Percentiles rank a stretch among this genome's conserved stretches.
Conservation (phyloP, 805 yeast species). For the Brettanomyces custersianus region DNA sequence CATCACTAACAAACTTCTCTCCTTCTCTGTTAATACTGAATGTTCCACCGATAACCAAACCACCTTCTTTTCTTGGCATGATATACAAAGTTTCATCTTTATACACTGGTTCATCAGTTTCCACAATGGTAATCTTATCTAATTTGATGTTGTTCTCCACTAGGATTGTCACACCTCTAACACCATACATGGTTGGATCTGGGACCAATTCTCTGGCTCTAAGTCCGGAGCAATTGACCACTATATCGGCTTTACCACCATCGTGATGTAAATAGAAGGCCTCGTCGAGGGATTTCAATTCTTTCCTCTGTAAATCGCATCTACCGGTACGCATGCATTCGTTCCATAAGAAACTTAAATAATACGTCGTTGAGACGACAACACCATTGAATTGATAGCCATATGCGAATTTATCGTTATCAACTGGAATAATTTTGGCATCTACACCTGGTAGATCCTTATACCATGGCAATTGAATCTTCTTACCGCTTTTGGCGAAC, state of each 20-base stretch:
- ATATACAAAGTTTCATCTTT: conserved; percentile 45
- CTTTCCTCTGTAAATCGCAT: conserved; percentile 35
- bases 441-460: conserved; percentile 30
- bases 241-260: conserved; percentile 34
- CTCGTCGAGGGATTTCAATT: conserved; percentile 36
- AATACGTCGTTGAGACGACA: conserved; percentile 22
- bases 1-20: conserved; percentile 27
- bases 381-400: conserved; percentile 38
- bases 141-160: conserved; percentile 33
- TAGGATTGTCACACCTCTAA: conserved; percentile 52
- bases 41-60: conserved; percentile 56
- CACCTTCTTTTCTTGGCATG: conserved; percentile 72
- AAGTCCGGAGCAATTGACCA: conserved; percentile 53
- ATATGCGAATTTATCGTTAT: conserved; percentile 24
- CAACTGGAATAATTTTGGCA: conserved; percentile 24
- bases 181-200: conserved; percentile 36
- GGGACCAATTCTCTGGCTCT: conserved; percentile 34
- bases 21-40: conserved; percentile 15
- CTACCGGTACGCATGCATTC: conserved; percentile 36
- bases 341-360: conserved; percentile 25
- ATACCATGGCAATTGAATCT: conserved; percentile 39
- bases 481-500: conserved; percentile 8
- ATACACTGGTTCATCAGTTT: conserved; percentile 17
- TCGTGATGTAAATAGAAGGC: conserved; percentile 34
- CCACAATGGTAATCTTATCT: conserved; percentile 24